Percentiles rank a stretch among this genome's conserved stretches.
Conservation (phyloP, 2,329 filamentous ascomycete genomes). For the Sporothrix curviconia region DNA sequence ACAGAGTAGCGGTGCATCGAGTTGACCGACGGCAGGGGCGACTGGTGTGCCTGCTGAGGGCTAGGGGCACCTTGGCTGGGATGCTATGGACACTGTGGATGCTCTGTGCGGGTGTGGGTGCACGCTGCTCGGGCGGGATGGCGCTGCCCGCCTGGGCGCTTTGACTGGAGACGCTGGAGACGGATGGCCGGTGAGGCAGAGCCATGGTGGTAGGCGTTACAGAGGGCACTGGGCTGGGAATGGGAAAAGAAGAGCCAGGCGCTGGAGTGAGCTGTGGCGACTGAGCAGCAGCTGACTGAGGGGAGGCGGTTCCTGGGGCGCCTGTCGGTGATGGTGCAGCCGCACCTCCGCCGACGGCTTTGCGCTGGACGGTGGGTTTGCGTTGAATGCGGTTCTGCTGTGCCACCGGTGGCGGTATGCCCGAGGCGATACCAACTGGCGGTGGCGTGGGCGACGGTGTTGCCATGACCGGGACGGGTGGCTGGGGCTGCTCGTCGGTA, state of each 20-base stretch:
- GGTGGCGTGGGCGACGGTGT: background rate
- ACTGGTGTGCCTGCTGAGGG: slow-evolving; percentile 11
- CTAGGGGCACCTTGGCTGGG: slow-evolving; percentile 12
- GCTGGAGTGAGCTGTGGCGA: background rate
- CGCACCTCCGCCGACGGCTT: background rate
- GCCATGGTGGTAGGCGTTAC: background rate
- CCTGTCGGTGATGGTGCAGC: too few species aligned
- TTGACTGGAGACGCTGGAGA: slow-evolving; percentile 9
- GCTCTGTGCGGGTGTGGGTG: slow-evolving; percentile 9
- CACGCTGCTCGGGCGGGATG: background rate
- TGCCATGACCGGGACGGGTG: too few species aligned
- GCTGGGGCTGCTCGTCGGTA: slow-evolving; percentile 15
- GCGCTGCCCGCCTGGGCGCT: too few species aligned
- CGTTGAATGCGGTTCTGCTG: slow-evolving; percentile 6
- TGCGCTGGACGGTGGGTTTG: slow-evolving; percentile 10
- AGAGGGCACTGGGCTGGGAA: too few species aligned
- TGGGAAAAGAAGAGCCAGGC: too few species aligned
- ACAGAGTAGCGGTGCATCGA: slow-evolving; percentile 14
- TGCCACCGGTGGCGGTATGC: background rate
- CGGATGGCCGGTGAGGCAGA: slow-evolving; percentile 7
- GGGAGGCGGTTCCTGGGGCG: background rate
- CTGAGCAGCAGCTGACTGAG: background rate
- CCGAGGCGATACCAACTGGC: background rate
- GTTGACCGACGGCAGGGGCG: slow-evolving; percentile 8
- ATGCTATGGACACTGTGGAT: slow-evolving; percentile 8